These are phyloP conservation scores for Erysimum cheiri DNA, from an alignment of 441 rosid species.

Conservation along the genomic window DNA sequence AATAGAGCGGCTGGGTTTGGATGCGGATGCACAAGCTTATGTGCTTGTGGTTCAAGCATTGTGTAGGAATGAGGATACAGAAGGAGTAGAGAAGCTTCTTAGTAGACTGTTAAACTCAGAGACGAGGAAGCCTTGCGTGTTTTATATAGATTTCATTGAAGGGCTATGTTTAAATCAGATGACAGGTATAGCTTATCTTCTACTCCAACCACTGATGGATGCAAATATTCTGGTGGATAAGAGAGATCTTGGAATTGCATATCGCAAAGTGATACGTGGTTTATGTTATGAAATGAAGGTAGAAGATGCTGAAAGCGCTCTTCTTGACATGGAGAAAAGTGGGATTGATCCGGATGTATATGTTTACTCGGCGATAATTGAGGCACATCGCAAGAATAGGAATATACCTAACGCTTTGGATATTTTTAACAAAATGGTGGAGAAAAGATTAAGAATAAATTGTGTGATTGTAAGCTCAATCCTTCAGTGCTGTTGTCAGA, in stretches of 20 bases:
- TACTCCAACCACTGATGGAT: constrained; percentile 47
- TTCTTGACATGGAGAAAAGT: constrained; percentile 56
- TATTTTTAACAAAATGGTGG: constrained; percentile 52
- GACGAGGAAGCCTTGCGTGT: constrained; percentile 43
- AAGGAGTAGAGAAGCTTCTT: constrained; percentile 49
- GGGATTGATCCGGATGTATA: constrained; percentile 56
- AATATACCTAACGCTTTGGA: constrained; percentile 56
- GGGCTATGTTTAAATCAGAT: constrained; percentile 60
- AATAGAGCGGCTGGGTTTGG: constrained; percentile 57
- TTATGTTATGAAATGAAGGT: constrained; percentile 63
- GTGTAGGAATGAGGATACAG: constrained; percentile 49
- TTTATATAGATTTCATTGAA: constrained; percentile 62
- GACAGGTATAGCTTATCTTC: constrained; percentile 52
- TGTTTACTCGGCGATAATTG: constrained; percentile 60
- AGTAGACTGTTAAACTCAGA: constrained; percentile 55
- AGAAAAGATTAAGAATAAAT: constrained; percentile 54
- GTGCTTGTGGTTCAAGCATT: constrained; percentile 61
- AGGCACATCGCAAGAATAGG: constrained; percentile 55
- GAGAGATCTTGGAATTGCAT: constrained; percentile 43
- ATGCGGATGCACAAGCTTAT: constrained; percentile 57
- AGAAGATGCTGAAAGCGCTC: constrained; percentile 55
- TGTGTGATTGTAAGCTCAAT: constrained; percentile 58
- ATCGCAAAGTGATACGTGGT: constrained; percentile 56
- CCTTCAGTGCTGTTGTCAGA: constrained; percentile 58
- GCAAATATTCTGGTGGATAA: constrained; percentile 49